A percentile compares a stretch with the other conserved stretches of the same genome.
These are phyloP conservation scores for Orychophragmus violaceus DNA, from an alignment of 345 rosid species.

Conservation along the genomic window DNA sequence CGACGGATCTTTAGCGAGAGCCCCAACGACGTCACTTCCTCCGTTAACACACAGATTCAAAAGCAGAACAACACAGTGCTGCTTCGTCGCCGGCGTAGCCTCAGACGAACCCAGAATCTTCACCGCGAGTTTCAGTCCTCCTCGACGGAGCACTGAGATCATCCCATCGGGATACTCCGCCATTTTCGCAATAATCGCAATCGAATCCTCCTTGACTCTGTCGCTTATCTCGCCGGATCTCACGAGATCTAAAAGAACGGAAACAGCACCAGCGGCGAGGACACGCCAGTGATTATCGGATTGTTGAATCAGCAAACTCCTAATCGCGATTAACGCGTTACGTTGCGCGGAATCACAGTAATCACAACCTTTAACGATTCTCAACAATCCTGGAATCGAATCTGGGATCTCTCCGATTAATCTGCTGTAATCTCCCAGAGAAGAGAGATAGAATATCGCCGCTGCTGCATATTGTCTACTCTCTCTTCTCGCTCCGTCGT, in stretches of 20 bases:
- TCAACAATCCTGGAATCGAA: conserved; percentile 52
- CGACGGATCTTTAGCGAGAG: conserved; percentile 44
- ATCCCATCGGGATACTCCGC: conserved; percentile 64
- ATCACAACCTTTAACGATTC: conserved; percentile 38
- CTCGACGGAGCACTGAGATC: conserved; percentile 40
- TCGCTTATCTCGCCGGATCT: conserved; percentile 36
- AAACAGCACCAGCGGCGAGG: conserved; percentile 50
- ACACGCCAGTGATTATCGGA: conserved; percentile 49
- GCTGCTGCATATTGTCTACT: conserved; percentile 72
- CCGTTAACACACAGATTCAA: conserved; percentile 63
- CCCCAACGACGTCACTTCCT: conserved; percentile 48
- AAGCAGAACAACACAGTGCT: conserved; percentile 61
- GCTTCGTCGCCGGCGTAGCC: conserved; percentile 48
- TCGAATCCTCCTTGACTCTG: conserved; percentile 49
- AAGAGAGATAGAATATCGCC: conserved; percentile 57
- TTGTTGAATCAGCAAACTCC: conserved; percentile 55
- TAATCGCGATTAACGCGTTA: conserved; percentile 65
- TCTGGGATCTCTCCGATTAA: conserved; percentile 55
- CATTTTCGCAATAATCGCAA: conserved; percentile 59
- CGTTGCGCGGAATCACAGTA: conserved; percentile 41
- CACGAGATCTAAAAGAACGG: conserved; percentile 46
- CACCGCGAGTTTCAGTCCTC: conserved; percentile 40
- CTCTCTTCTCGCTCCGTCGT: conserved; percentile 46
- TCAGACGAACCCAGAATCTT: conserved; percentile 39
- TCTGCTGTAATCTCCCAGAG: conserved; percentile 53